Evolutionary conservation across 441 rosid genomes (phyloP).

Genomic region (Erodium chrysanthum): DNA sequence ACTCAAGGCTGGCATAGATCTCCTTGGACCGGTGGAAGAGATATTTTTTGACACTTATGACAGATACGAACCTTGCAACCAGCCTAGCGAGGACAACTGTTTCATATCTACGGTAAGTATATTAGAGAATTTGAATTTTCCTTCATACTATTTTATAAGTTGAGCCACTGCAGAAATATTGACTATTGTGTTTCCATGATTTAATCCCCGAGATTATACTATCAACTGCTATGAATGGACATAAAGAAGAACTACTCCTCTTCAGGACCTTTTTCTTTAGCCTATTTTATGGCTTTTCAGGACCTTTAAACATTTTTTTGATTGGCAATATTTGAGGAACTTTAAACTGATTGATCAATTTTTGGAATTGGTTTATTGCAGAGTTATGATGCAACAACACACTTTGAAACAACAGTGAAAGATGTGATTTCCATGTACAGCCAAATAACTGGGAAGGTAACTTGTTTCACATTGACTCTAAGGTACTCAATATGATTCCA

Average conservation of each 20-base stretch:
- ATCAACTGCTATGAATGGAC: neutral
- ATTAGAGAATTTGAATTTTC: neutral
- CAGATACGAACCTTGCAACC: slow-evolving; percentile 40
- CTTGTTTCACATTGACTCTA: no score
- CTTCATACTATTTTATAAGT: no score
- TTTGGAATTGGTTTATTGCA: slow-evolving; percentile 22
- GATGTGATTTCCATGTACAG: slow-evolving; percentile 56
- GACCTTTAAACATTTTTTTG: no score
- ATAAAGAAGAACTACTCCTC: no score
- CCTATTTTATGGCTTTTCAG: neutral
- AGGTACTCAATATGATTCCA: no score
- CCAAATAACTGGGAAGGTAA: slow-evolving; percentile 63
- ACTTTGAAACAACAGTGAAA: slow-evolving; percentile 47
- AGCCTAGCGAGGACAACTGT: slow-evolving; percentile 39
- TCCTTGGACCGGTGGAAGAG: slow-evolving; percentile 52
- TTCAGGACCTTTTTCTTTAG: neutral
- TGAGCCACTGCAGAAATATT: no score
- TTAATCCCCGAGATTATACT: no score
- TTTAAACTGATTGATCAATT: neutral
- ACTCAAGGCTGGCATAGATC: slow-evolving; percentile 53
- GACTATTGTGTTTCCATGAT: no score
- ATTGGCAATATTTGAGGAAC: no score
- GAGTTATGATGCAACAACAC: slow-evolving; percentile 63
- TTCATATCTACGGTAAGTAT: slow-evolving; percentile 49
- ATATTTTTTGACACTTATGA: slow-evolving; percentile 53